These are phyloP conservation scores for Simplicillium aogashimaense DNA, from an alignment of 2,329 filamentous ascomycete genomes.

Conservation along the genomic window DNA sequence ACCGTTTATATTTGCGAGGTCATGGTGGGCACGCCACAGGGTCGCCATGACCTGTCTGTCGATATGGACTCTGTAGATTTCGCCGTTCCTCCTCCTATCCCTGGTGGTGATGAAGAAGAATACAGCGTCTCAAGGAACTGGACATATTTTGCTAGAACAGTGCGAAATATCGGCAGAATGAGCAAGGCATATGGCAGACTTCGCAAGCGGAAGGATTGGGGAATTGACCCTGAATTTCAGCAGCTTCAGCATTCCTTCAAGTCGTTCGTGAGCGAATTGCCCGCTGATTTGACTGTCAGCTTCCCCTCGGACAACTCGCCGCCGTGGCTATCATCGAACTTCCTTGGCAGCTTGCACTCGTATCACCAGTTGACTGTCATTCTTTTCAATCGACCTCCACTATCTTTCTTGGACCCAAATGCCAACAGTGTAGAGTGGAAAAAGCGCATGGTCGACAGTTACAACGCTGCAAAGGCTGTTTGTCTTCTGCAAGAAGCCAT, in stretches of 20 bases:
- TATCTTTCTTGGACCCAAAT: conserved; percentile 68
- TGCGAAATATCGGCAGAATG: conserved; percentile 69
- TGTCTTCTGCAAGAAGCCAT: conserved; percentile 83
- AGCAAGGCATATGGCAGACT: conserved; percentile 65
- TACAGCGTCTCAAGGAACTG: conserved; percentile 75
- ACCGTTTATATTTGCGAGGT: conserved; percentile 76
- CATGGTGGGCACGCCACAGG: conserved; percentile 91
- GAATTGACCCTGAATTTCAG: conserved; percentile 72
- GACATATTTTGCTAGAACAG: conserved; percentile 66
- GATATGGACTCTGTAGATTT: conserved; percentile 69
- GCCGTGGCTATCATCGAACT: conserved; percentile 79
- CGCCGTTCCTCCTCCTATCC: conserved; percentile 49
- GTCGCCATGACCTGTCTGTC: conserved; percentile 75
- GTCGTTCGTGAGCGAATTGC: conserved; percentile 67
- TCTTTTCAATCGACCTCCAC: conserved; percentile 77
- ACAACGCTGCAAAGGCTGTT: conserved; percentile 72
- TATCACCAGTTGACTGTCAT: conserved; percentile 83
- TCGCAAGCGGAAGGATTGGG: conserved; percentile 76
- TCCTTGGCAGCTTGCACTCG: conserved; percentile 78
- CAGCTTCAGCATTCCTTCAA: conserved; percentile 69
- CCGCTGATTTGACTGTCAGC: conserved; percentile 64
- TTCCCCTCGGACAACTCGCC: conserved; percentile 71
- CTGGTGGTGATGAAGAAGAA: conserved; percentile 65
- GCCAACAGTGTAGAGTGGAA: conserved; percentile 69
- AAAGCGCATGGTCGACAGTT: conserved; percentile 77